A percentile compares a stretch with the other conserved stretches of the same genome.
Conservation (phyloP, 2,329 filamentous ascomycete genomes). For the Ophiostoma sp. region DNA sequence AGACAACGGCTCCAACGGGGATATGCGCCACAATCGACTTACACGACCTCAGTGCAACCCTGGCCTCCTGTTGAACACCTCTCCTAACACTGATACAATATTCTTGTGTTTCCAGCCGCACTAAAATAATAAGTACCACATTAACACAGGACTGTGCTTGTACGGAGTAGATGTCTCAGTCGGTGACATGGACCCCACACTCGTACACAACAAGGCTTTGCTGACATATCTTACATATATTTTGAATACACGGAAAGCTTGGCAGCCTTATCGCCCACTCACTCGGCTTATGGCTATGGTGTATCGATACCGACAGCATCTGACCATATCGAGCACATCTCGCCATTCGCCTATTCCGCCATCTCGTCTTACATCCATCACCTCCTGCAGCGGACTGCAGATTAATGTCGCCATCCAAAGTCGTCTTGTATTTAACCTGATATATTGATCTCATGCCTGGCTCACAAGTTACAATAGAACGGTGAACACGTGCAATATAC, state of each 20-base stretch:
- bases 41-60: not conserved
- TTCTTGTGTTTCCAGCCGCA: too few species aligned
- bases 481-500: not conserved
- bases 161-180: not conserved
- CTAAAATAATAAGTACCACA: not conserved
- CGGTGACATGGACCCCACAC: not conserved
- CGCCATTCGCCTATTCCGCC: not conserved
- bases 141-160: not conserved
- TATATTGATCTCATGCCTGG: not conserved
- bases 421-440: not conserved
- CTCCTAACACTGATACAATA: too few species aligned
- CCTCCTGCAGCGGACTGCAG: not conserved
- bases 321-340: not conserved
- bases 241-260: not conserved
- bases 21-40: not conserved
- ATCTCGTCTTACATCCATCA: not conserved
- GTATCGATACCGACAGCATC: not conserved
- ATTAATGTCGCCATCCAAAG: too few species aligned
- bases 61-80: not conserved
- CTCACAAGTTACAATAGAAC: not conserved
- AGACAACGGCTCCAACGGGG: not conserved
- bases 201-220: too few species aligned
- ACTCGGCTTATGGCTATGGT: not conserved
- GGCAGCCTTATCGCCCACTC: not conserved
- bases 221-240: not conserved